Evolutionary conservation across 768 basidiomycete species (phyloP).

Genomic region (Suillus americanus): DNA sequence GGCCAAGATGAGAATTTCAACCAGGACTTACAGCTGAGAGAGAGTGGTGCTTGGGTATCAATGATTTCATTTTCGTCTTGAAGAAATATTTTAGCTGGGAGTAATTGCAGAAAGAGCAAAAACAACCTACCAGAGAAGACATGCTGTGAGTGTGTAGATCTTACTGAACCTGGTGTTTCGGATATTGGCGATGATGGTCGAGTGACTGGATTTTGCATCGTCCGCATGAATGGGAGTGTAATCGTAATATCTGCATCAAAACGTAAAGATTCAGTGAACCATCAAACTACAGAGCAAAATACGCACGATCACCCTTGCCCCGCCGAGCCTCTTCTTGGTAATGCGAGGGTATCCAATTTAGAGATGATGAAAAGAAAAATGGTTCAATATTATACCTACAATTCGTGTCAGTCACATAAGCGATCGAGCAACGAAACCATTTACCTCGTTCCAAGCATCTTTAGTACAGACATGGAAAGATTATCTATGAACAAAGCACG

Average conservation of each 20-base stretch:
- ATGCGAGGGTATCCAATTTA: conserved; percentile 43
- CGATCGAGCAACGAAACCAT: conserved; percentile 2
- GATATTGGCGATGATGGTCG: conserved; percentile 16
- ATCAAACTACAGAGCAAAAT: conserved; percentile 5
- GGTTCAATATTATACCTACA: conserved; percentile 42
- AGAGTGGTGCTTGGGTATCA: conserved; percentile 34
- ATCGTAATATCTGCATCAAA: conserved; percentile 40
- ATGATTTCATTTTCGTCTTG: conserved; percentile 26
- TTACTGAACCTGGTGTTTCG: not conserved
- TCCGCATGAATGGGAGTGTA: conserved; percentile 41
- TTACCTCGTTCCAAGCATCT: conserved; percentile 39
- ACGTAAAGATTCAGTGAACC: conserved; percentile 1
- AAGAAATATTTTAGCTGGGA: conserved; percentile 1
- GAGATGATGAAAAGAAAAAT: conserved; percentile 44
- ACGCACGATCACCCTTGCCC: conserved; percentile 38
- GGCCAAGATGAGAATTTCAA: not conserved
- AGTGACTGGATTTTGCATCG: conserved; percentile 34
- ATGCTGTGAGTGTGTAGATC: not conserved
- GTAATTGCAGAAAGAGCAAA: not conserved
- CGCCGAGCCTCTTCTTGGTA: conserved; percentile 36
- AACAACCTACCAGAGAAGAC: not conserved
- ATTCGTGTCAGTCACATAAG: conserved; percentile 3
- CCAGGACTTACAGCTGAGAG: conserved; percentile 19
- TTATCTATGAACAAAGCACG: conserved; percentile 39
- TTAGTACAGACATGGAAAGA: conserved; percentile 31